Percentiles rank a stretch among this genome's conserved stretches.
phyloP scores from a whole-genome alignment of 768 basidiomycete species.

The Boletus tylopilopsis region DNA sequence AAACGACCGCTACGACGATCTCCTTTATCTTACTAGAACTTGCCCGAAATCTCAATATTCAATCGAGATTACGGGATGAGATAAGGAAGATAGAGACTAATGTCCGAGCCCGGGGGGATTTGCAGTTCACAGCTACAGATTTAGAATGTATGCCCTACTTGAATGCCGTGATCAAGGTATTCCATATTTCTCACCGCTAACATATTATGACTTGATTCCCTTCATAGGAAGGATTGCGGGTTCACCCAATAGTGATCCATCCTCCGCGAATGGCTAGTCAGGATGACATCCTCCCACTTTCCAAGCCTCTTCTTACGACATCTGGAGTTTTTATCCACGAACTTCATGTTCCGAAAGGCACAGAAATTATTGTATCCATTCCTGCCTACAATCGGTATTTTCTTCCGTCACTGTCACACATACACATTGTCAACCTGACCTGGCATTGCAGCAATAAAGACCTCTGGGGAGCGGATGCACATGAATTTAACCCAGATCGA shows the following conservation, averaged over 20 bases:
- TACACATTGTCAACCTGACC: neutral
- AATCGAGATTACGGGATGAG: conserved; percentile 49
- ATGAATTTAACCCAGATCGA: conserved; percentile 13
- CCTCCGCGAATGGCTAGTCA: conserved; percentile 44
- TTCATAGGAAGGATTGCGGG: conserved; percentile 42
- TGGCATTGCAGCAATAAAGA: conserved; percentile 8
- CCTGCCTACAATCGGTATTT: conserved; percentile 53
- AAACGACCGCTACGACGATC: conserved; percentile 53
- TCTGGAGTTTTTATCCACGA: conserved; percentile 41
- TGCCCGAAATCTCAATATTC: conserved; percentile 50
- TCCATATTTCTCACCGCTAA: conserved; percentile 1
- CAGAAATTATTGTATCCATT: conserved; percentile 46
- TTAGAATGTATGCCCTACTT: conserved; percentile 48
- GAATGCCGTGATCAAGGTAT: conserved; percentile 33
- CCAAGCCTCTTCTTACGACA: conserved; percentile 43
- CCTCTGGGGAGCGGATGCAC: conserved; percentile 27
- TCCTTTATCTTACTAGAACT: conserved; percentile 61
- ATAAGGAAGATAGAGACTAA: conserved; percentile 4
- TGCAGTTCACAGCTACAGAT: conserved; percentile 29
- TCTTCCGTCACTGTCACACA: neutral
- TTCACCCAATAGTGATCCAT: conserved; percentile 44
- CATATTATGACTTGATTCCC: conserved; percentile 13
- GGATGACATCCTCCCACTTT: conserved; percentile 62
- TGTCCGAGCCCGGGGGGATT: neutral
- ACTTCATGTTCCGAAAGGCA: conserved; percentile 48